Percentiles rank a stretch among this genome's conserved stretches.
phyloP scores from a whole-genome alignment of 2,329 filamentous ascomycete genomes.

The Sarocladiaceae sp. region DNA sequence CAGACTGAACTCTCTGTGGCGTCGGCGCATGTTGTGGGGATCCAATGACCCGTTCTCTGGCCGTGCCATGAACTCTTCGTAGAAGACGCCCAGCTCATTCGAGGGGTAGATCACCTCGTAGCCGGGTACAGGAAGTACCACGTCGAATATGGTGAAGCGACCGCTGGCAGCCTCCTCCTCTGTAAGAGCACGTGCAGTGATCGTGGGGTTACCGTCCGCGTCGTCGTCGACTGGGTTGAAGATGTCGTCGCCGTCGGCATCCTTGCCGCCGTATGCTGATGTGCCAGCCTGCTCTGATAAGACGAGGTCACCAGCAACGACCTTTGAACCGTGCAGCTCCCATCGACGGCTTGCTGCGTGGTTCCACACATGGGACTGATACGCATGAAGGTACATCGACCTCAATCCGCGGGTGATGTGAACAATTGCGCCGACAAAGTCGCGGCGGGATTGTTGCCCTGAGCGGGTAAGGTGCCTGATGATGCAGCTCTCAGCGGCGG shows the following conservation, averaged over 20 bases:
- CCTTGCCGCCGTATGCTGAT: conserved; percentile 45
- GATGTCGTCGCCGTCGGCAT: conserved; percentile 48
- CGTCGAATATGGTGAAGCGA: conserved; percentile 73
- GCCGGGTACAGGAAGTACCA: conserved; percentile 88
- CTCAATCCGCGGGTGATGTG: conserved; percentile 75
- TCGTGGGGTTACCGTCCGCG: conserved; percentile 36
- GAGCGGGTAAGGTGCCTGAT: conserved; percentile 65
- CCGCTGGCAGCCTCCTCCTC: conserved; percentile 73
- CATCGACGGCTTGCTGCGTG: conserved; percentile 74
- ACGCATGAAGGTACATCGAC: conserved; percentile 94
- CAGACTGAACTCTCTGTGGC: conserved; percentile 80
- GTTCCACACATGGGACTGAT: conserved; percentile 95
- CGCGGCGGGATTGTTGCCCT: conserved; percentile 43
- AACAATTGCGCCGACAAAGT: conserved; percentile 76
- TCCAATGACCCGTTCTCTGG: conserved; percentile 72
- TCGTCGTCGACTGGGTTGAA: conserved; percentile 33
- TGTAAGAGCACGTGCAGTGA: conserved; percentile 64
- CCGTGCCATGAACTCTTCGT: conserved; percentile 77
- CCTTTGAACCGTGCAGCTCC: conserved; percentile 63
- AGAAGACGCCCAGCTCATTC: conserved; percentile 80
- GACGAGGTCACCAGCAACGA: conserved; percentile 82
- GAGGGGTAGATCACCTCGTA: conserved; percentile 82
- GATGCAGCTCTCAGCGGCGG: conserved; percentile 71
- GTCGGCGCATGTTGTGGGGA: conserved; percentile 79
- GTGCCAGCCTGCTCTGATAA: conserved; percentile 38